Percentiles rank a stretch among this genome's conserved stretches.
Evolutionary conservation across 306 rosid genomes (phyloP).

Genomic region (Inga laurina): DNA sequence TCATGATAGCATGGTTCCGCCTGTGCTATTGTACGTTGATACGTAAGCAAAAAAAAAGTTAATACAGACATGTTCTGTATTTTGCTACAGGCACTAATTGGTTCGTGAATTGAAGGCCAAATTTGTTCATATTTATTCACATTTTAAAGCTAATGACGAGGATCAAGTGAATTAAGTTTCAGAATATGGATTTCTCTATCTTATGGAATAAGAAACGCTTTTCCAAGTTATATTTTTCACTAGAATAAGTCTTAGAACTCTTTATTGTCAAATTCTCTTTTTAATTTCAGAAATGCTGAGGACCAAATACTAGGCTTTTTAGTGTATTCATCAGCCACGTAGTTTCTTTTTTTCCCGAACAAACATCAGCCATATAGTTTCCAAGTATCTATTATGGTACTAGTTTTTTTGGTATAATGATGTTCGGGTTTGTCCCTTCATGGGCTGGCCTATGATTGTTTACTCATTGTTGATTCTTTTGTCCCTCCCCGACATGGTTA

Average conservation of each 20-base stretch:
- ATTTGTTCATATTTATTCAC: not conserved
- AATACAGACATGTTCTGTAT: not conserved
- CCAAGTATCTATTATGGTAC: constrained; percentile 11
- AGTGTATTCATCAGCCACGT: not conserved
- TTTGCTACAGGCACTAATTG: not conserved
- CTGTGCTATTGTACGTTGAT: constrained; percentile 8
- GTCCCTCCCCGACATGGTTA: not conserved
- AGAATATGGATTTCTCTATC: not conserved
- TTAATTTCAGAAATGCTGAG: not conserved
- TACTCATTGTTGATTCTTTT: constrained; percentile 1
- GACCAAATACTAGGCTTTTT: not conserved
- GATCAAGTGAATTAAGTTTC: not conserved
- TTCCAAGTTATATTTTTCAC: not conserved
- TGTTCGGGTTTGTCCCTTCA: not conserved
- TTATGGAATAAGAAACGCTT: not conserved
- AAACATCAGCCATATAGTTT: not conserved
- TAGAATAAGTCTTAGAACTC: constrained; percentile 5
- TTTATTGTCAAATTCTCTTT: not conserved
- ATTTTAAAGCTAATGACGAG: not conserved
- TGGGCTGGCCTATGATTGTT: constrained; percentile 12
- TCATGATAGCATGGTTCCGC: not conserved
- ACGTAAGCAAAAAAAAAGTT: not conserved
- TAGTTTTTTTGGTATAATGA: not conserved
- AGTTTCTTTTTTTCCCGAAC: not conserved
- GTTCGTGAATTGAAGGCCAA: not conserved